Evolutionary conservation across 2,329 filamentous ascomycete genomes (phyloP).

Genomic region (Thelonectria rubi): DNA sequence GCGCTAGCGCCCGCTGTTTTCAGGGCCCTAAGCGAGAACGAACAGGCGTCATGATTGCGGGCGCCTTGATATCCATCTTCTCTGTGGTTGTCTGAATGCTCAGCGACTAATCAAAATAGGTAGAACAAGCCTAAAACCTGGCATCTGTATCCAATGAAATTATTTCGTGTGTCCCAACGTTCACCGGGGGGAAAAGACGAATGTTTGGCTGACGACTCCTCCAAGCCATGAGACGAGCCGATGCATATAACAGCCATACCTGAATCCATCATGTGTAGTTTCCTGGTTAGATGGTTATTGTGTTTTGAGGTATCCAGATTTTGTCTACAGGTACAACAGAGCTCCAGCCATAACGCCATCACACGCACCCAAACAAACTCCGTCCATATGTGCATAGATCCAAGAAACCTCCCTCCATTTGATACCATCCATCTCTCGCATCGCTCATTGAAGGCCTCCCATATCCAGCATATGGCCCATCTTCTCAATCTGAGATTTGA

Average conservation of each 20-base stretch:
- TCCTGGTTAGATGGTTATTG: too few species aligned
- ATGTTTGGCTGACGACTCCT: too few species aligned
- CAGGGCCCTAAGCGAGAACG: constrained; percentile 10
- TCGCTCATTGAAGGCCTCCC: constrained; percentile 43
- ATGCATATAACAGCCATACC: too few species aligned
- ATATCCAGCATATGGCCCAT: constrained; percentile 84
- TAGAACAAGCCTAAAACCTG: not conserved
- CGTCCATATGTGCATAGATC: constrained; percentile 30
- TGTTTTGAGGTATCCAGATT: constrained; percentile 26
- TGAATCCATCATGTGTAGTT: too few species aligned
- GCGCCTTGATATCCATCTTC: too few species aligned
- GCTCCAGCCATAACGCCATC: constrained; percentile 37
- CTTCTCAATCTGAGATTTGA: constrained; percentile 73
- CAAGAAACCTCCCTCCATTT: constrained; percentile 10
- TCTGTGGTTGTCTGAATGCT: not conserved
- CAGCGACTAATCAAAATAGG: not conserved
- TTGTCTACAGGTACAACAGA: constrained; percentile 39
- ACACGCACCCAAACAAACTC: constrained; percentile 39
- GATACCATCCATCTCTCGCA: not conserved
- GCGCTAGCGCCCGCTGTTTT: constrained; percentile 15
- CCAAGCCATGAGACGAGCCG: too few species aligned
- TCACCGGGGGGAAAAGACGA: too few species aligned
- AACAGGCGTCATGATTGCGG: not conserved
- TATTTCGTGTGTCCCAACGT: too few species aligned
- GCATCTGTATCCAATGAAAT: too few species aligned